Percentiles rank a stretch among this genome's conserved stretches.
Evolutionary conservation across 2,329 filamentous ascomycete species (phyloP).

Genomic region (Cyphellophora europaea): DNA sequence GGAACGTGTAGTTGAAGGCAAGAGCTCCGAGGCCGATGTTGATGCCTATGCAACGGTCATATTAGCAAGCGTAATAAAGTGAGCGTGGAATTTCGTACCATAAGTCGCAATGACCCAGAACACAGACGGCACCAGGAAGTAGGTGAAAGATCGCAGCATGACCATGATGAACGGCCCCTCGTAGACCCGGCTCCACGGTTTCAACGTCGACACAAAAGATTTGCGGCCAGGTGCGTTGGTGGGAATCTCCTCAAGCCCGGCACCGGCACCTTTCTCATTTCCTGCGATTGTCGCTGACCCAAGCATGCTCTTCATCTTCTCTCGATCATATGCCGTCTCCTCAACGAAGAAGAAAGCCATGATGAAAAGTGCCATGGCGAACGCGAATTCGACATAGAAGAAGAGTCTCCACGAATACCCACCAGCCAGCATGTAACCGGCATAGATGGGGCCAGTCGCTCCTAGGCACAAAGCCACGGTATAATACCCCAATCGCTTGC

Average conservation of each 20-base stretch:
- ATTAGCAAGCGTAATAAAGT: background rate
- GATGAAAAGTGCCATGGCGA: slow-evolving; percentile 35
- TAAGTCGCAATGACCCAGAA: slow-evolving; percentile 44
- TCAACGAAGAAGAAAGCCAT: slow-evolving; percentile 50
- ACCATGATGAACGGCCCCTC: slow-evolving; percentile 37
- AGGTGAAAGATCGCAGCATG: slow-evolving; percentile 37
- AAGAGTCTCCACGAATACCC: slow-evolving; percentile 52
- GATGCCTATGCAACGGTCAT: slow-evolving; percentile 20
- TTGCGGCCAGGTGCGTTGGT: slow-evolving; percentile 28
- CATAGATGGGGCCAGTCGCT: slow-evolving; percentile 42
- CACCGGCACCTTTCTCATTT: slow-evolving; percentile 11
- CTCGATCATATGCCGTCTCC: slow-evolving; percentile 43
- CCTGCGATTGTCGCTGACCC: slow-evolving; percentile 1
- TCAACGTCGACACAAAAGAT: slow-evolving; percentile 32
- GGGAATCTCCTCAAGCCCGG: slow-evolving; percentile 24
- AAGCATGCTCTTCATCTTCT: slow-evolving; percentile 9
- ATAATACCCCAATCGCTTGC: slow-evolving; percentile 48
- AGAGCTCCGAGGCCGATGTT: slow-evolving; percentile 41
- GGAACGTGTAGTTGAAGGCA: slow-evolving; percentile 43
- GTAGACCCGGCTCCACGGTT: slow-evolving; percentile 32
- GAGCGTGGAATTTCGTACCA: slow-evolving; percentile 23
- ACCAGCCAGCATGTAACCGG: slow-evolving; percentile 52
- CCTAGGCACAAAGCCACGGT: slow-evolving; percentile 31
- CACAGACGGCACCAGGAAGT: slow-evolving; percentile 39
- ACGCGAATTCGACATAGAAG: slow-evolving; percentile 53